Conservation (phyloP, 2,329 filamentous ascomycete species). For the Alternaria gaisen region DNA sequence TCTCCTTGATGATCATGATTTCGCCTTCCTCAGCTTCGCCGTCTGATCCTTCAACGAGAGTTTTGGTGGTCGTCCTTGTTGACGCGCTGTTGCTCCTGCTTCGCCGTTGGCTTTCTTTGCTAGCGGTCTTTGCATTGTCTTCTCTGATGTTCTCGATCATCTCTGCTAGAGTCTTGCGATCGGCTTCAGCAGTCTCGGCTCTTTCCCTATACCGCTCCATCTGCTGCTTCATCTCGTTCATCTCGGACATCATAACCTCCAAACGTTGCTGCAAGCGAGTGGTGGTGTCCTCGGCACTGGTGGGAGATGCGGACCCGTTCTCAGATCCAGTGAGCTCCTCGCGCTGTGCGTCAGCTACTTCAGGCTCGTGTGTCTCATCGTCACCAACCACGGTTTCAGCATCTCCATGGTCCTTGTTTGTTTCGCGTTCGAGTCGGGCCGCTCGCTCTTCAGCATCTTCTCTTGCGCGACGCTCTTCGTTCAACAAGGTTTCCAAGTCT, state of each 20-base stretch:
- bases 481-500: slow-evolving; percentile 80
- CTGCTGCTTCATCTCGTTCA: slow-evolving; percentile 81
- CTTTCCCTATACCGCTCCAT: slow-evolving; percentile 79
- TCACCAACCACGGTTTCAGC: slow-evolving; percentile 41
- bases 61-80: slow-evolving; percentile 13
- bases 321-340: slow-evolving; percentile 26
- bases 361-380: slow-evolving; percentile 27
- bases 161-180: slow-evolving; percentile 81
- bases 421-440: slow-evolving; percentile 72
- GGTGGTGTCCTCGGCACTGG: slow-evolving; percentile 48
- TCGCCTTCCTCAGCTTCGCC: slow-evolving; percentile 45
- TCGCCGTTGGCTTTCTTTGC: slow-evolving; percentile 39
- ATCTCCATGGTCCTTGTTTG: slow-evolving; percentile 51
- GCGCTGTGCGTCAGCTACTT: slow-evolving; percentile 19
- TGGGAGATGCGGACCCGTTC: slow-evolving; percentile 34
- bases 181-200: slow-evolving; percentile 81
- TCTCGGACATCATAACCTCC: slow-evolving; percentile 79
- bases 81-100: slow-evolving; percentile 36
- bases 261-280: slow-evolving; percentile 73
- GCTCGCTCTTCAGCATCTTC: slow-evolving; percentile 85
- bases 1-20: slow-evolving; percentile 49
- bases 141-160: slow-evolving; percentile 85
- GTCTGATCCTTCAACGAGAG: slow-evolving; percentile 28
- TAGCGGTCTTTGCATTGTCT: slow-evolving; percentile 64
- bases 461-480: slow-evolving; percentile 80